A percentile compares a stretch with the other conserved stretches of the same genome.
These are phyloP conservation scores for Chloromonas sp. DNA, from an alignment of 163 green algal species.

Conservation along the genomic window DNA sequence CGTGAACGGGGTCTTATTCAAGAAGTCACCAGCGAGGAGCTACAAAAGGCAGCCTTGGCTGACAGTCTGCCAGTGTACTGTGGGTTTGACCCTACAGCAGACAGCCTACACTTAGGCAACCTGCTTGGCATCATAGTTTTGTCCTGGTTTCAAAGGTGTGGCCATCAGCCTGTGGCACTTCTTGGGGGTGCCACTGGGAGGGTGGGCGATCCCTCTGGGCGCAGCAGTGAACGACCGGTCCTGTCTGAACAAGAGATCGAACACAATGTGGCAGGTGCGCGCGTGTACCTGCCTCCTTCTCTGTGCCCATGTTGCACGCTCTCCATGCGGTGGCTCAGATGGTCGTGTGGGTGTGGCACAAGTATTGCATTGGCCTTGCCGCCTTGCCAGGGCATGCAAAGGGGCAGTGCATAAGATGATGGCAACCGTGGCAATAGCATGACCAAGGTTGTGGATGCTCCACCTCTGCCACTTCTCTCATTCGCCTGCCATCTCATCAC, in stretches of 20 bases:
- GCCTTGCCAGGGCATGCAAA: no score
- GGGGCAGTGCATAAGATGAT: no score
- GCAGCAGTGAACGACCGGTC: slow-evolving; percentile 84
- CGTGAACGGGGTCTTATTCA: slow-evolving; percentile 71
- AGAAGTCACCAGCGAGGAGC: slow-evolving; percentile 59
- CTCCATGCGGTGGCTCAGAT: no score
- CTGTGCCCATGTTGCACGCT: no score
- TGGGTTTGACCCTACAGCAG: slow-evolving; percentile 95
- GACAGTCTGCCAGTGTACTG: slow-evolving; percentile 68
- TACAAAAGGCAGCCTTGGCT: slow-evolving; percentile 33
- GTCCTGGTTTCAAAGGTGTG: slow-evolving; percentile 82
- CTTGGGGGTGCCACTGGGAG: slow-evolving; percentile 89
- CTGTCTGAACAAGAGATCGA: slow-evolving; percentile 82
- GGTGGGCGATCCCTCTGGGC: slow-evolving; percentile 92
- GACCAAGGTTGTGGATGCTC: no score
- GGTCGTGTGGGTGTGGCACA: no score
- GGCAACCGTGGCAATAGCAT: no score
- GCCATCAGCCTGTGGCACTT: slow-evolving; percentile 79
- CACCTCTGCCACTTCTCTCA: no score
- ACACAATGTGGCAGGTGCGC: slow-evolving; percentile 65
- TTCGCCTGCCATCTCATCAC: no score
- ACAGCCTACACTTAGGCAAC: slow-evolving; percentile 91
- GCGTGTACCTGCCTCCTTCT: slow-evolving; percentile 1
- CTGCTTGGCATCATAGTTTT: slow-evolving; percentile 96
- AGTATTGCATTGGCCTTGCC: no score